Evolutionary conservation across 352 stramenopile genomes (phyloP).

Genomic region (Phytophthora multivora): DNA sequence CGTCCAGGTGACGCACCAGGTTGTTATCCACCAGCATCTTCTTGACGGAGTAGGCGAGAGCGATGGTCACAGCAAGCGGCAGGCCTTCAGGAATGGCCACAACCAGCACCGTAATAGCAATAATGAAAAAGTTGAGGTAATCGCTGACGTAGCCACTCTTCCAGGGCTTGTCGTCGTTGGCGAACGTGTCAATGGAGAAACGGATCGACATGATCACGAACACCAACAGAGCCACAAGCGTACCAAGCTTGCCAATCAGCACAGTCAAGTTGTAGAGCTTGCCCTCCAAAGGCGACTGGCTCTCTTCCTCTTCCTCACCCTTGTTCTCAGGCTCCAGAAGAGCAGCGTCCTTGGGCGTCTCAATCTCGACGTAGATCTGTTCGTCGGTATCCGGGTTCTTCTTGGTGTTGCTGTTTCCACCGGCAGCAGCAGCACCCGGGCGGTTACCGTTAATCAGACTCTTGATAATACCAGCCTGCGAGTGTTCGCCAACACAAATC

Average conservation of each 20-base stretch:
- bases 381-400: slow-evolving; percentile 26
- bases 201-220: slow-evolving; percentile 66
- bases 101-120: slow-evolving; percentile 86
- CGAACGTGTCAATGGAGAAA: slow-evolving; percentile 54
- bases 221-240: slow-evolving; percentile 54
- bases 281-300: slow-evolving; percentile 63
- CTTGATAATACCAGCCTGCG: slow-evolving; percentile 91
- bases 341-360: slow-evolving; percentile 45
- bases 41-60: slow-evolving; percentile 93
- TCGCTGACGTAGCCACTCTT: slow-evolving; percentile 38
- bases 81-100: slow-evolving; percentile 96
- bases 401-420: slow-evolving; percentile 30
- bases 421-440: slow-evolving; percentile 49
- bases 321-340: slow-evolving; percentile 20
- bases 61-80: slow-evolving; percentile 95
- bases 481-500: slow-evolving; percentile 90
- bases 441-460: slow-evolving; percentile 80
- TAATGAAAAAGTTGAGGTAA: slow-evolving; percentile 72
- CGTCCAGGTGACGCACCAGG: slow-evolving; percentile 81
- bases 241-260: slow-evolving; percentile 65
- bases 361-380: slow-evolving; percentile 54
- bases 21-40: slow-evolving; percentile 92
- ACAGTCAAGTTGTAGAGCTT: slow-evolving; percentile 48
- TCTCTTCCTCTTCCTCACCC: slow-evolving; percentile 32
- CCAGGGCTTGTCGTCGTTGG: slow-evolving; percentile 30